These are phyloP conservation scores for Scutellaria minor DNA, from an alignment of 257 asterid genomes.

Conservation along the genomic window DNA sequence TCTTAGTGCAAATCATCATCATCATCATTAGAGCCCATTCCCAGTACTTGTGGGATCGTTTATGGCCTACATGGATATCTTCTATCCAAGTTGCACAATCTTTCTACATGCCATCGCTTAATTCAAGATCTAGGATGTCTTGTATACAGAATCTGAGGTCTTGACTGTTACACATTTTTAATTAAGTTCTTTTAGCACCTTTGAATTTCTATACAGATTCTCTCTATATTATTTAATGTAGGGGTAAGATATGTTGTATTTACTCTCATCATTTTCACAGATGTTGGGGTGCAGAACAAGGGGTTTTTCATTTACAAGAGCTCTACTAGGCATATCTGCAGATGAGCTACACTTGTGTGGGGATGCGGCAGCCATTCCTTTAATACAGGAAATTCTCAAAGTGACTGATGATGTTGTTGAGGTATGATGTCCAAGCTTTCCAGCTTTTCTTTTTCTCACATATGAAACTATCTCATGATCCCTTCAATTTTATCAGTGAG, in stretches of 20 bases:
- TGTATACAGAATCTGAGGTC: neutral
- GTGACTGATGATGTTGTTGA: conserved; percentile 74
- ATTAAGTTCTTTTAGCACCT: conserved; percentile 25
- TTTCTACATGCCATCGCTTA: neutral
- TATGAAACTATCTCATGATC: neutral
- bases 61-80: neutral
- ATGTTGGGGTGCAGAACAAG: conserved; percentile 84
- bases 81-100: neutral
- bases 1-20: neutral
- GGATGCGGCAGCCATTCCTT: conserved; percentile 93
- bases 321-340: conserved; percentile 85
- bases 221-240: neutral
- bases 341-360: conserved; percentile 97
- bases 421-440: conserved; percentile 47
- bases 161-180: neutral
- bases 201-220: neutral
- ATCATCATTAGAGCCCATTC: neutral
- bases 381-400: conserved; percentile 81
- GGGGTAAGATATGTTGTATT: neutral
- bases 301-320: conserved; percentile 96
- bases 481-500: conserved; percentile 11
- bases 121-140: neutral
- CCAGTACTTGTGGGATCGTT: neutral
- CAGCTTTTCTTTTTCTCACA: neutral
- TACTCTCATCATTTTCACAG: conserved; percentile 46